Conservation (phyloP, 805 yeast genomes). For the Pichia paraexigua region DNA sequence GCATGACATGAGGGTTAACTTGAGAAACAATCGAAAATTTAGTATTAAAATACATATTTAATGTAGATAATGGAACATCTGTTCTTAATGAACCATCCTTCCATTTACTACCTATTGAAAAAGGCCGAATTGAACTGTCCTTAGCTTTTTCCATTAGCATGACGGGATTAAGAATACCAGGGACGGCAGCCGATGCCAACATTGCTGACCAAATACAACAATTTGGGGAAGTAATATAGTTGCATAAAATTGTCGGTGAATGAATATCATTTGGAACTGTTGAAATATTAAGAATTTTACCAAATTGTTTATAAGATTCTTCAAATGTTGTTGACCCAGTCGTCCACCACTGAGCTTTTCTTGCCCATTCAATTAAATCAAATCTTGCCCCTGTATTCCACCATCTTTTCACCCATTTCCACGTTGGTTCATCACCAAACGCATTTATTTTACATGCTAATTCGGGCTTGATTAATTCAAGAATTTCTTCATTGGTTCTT, state of each 20-base stretch:
- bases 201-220: constrained; percentile 77
- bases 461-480: constrained; percentile 47
- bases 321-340: constrained; percentile 63
- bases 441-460: constrained; percentile 60
- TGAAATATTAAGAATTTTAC: constrained; percentile 61
- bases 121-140: constrained; percentile 44
- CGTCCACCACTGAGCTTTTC: constrained; percentile 61
- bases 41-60: constrained; percentile 68
- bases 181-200: constrained; percentile 75
- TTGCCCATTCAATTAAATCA: constrained; percentile 69
- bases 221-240: constrained; percentile 68
- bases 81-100: constrained; percentile 74
- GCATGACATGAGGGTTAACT: constrained; percentile 73
- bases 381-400: constrained; percentile 73
- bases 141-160: constrained; percentile 55
- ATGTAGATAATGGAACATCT: constrained; percentile 66
- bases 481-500: constrained; percentile 59
- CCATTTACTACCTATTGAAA: constrained; percentile 69
- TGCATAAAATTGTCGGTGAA: constrained; percentile 72
- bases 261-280: constrained; percentile 80
- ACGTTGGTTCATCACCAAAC: constrained; percentile 51
- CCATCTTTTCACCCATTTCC: constrained; percentile 55
- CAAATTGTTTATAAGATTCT: constrained; percentile 63
- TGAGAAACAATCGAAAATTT: constrained; percentile 73
- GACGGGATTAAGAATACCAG: constrained; percentile 74